phyloP scores from a whole-genome alignment of 768 basidiomycete species.

The Leucosporidium creatinivorum region DNA sequence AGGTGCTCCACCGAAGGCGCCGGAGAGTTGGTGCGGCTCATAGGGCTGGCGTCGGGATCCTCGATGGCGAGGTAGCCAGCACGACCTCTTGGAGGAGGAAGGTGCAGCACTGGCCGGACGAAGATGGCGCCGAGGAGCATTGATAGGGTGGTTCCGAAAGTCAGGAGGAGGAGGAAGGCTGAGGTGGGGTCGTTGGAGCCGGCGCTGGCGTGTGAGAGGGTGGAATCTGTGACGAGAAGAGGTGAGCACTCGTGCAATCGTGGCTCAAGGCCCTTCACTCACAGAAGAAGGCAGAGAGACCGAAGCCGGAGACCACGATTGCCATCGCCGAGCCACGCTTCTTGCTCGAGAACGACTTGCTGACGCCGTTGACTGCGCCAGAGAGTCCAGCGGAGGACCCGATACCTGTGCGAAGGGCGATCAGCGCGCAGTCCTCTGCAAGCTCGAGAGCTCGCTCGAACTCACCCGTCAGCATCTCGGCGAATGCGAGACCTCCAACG shows the following conservation, averaged over 20 bases:
- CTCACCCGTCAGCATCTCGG: conserved; percentile 3
- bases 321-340: conserved; percentile 19
- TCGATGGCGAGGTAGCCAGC: background rate
- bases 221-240: conserved; percentile 9
- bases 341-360: conserved; percentile 21
- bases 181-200: conserved; percentile 17
- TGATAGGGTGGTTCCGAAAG: conserved; percentile 1
- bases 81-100: no score
- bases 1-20: conserved; percentile 7
- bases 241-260: no score
- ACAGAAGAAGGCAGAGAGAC: conserved; percentile 30
- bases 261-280: background rate
- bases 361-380: conserved; percentile 17
- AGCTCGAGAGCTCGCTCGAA: background rate
- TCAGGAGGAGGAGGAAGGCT: conserved; percentile 25
- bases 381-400: conserved; percentile 1
- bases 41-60: background rate
- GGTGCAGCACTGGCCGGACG: conserved; percentile 4
- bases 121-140: conserved; percentile 23
- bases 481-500: conserved; percentile 10
- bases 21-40: background rate
- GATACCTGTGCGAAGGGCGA: conserved; percentile 1
- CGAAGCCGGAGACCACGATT: conserved; percentile 20
- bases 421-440: background rate
- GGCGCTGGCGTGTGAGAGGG: conserved; percentile 17